Percentiles rank a stretch among this genome's conserved stretches.
These are phyloP conservation scores for Tylopilus sp. DNA, from an alignment of 768 basidiomycete genomes.

Conservation along the genomic window DNA sequence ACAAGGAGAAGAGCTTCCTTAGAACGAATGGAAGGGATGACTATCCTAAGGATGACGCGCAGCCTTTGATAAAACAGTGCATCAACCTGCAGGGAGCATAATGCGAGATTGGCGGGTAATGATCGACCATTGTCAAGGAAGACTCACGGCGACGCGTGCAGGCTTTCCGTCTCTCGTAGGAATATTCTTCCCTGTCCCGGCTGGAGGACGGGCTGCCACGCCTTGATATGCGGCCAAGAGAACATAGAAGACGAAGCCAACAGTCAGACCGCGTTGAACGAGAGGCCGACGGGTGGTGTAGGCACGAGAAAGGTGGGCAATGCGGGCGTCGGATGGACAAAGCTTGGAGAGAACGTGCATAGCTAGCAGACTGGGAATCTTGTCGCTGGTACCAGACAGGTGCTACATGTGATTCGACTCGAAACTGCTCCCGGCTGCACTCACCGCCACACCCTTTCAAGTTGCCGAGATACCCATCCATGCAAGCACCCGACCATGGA, in stretches of 20 bases:
- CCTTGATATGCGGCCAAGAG: slow-evolving; percentile 60
- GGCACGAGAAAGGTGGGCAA: slow-evolving; percentile 43
- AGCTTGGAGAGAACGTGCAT: slow-evolving; percentile 33
- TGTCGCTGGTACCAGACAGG: too few relatives aligned
- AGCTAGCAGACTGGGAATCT: background rate
- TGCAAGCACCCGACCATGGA: background rate
- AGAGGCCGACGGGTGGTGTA: slow-evolving; percentile 67
- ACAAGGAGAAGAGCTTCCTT: slow-evolving; percentile 85
- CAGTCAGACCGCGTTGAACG: slow-evolving; percentile 69
- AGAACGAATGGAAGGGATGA: slow-evolving; percentile 80
- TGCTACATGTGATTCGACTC: background rate
- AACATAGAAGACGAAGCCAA: slow-evolving; percentile 68
- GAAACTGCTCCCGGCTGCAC: background rate
- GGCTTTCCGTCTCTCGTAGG: slow-evolving; percentile 38
- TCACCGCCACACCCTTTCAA: too few relatives aligned
- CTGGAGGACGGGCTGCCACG: slow-evolving; percentile 43
- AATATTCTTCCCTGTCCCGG: slow-evolving; percentile 16
- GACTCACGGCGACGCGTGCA: slow-evolving; percentile 65
- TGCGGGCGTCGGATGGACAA: slow-evolving; percentile 33
- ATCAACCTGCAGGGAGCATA: slow-evolving; percentile 61
- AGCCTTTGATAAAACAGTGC: slow-evolving; percentile 86
- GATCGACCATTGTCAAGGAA: background rate
- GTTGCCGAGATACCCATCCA: slow-evolving; percentile 12
- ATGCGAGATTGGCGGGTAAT: background rate
- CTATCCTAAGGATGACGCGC: slow-evolving; percentile 72